Evolutionary conservation across 345 rosid genomes (phyloP).

Genomic region (Lepidium sativum): DNA sequence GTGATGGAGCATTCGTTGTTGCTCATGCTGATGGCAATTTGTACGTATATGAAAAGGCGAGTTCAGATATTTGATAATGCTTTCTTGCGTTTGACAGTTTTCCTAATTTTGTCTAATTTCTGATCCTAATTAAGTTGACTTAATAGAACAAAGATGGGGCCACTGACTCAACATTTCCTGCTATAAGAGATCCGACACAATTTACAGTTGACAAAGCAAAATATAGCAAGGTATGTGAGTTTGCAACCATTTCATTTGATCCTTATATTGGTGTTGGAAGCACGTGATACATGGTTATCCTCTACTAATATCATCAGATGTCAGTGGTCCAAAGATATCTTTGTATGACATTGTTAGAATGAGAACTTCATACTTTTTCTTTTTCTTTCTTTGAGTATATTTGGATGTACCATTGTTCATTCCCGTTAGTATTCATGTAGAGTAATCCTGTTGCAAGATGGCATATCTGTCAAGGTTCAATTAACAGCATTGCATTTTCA

Average conservation of each 20-base stretch:
- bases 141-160: slow-evolving; percentile 92
- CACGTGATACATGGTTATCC: no score
- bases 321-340: no score
- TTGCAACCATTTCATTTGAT: no score
- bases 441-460: slow-evolving; percentile 95
- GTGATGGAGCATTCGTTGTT: slow-evolving; percentile 88
- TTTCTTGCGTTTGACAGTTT: background rate
- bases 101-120: background rate
- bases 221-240: slow-evolving; percentile 65
- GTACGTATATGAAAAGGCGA: slow-evolving; percentile 95
- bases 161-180: slow-evolving; percentile 86
- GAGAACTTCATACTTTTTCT: no score
- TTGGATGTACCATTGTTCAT: slow-evolving; percentile 14
- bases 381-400: background rate
- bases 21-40: slow-evolving; percentile 98
- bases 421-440: slow-evolving; percentile 40
- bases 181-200: slow-evolving; percentile 79
- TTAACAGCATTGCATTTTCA: slow-evolving; percentile 85
- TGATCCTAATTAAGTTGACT: background rate
- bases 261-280: no score
- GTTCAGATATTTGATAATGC: slow-evolving; percentile 26
- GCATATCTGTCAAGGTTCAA: slow-evolving; percentile 94
- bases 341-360: no score
- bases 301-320: no score
- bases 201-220: slow-evolving; percentile 92